These are phyloP conservation scores for Lavandula angustifolia DNA, from an alignment of 257 asterid species.

Conservation along the genomic window DNA sequence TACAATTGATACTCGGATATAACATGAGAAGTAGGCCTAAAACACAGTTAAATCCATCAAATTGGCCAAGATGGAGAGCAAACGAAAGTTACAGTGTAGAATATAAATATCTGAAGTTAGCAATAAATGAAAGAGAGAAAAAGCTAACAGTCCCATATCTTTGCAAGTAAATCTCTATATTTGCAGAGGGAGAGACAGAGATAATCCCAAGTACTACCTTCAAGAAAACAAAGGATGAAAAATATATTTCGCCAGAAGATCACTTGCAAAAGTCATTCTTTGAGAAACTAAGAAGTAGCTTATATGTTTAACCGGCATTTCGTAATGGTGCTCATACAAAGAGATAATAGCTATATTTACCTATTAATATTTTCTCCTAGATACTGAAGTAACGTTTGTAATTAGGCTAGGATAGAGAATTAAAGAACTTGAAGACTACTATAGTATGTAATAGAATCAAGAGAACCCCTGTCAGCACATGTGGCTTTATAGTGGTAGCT, in stretches of 20 bases:
- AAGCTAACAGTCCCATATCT: too few species aligned
- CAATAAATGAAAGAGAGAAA: too few species aligned
- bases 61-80: too few species aligned
- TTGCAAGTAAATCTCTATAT: too few species aligned
- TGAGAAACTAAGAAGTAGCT: not conserved
- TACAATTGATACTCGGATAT: not conserved
- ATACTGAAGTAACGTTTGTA: not conserved
- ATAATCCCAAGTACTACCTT: not conserved
- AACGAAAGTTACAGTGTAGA: too few species aligned
- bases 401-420: not conserved
- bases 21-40: not conserved
- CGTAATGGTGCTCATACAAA: not conserved
- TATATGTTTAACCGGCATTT: not conserved
- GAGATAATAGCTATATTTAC: not conserved
- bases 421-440: not conserved
- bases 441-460: not conserved
- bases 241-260: not conserved
- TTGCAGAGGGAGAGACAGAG: not conserved
- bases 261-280: not conserved
- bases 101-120: too few species aligned
- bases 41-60: too few species aligned
- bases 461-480: not conserved
- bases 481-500: not conserved
- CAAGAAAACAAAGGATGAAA: not conserved
- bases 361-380: not conserved